These are phyloP conservation scores for Haberlea rhodopensis DNA, from an alignment of 257 asterid genomes.

Conservation along the genomic window DNA sequence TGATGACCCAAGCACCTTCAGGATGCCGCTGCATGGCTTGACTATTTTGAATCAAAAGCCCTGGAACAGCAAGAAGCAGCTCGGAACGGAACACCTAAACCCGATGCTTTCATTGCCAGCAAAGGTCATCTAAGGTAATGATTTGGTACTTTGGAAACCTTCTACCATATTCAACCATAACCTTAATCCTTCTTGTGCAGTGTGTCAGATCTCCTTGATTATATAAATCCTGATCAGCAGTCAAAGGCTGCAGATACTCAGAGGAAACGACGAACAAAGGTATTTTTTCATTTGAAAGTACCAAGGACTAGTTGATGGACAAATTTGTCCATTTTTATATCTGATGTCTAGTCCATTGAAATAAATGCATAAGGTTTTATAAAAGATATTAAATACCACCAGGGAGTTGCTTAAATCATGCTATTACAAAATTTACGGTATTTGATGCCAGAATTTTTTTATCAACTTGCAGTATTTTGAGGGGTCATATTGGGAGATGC, in stretches of 20 bases:
- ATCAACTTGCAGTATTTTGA: background rate
- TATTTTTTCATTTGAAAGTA: constrained; percentile 22
- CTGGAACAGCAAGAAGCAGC: constrained; percentile 99
- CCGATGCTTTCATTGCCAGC: constrained; percentile 95
- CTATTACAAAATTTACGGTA: too few species aligned
- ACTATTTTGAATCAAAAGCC: constrained; percentile 96
- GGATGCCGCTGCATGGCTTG: constrained; percentile 99
- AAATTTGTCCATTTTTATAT: too few species aligned
- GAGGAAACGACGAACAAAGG: constrained; percentile 86
- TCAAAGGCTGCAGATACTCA: constrained; percentile 69
- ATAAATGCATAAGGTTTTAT: too few species aligned
- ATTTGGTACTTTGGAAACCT: constrained; percentile 40
- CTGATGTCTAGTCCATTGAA: too few species aligned
- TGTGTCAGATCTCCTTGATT: constrained; percentile 97
- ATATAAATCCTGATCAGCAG: constrained; percentile 80
- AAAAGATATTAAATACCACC: background rate
- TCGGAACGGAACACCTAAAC: constrained; percentile 87
- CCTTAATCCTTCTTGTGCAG: constrained; percentile 52
- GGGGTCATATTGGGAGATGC: background rate
- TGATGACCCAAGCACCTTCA: constrained; percentile 34
- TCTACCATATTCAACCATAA: constrained; percentile 30
- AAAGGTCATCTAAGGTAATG: constrained; percentile 98
- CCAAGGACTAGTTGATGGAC: background rate
- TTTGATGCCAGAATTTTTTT: background rate
- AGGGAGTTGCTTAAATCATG: background rate